A percentile compares a stretch with the other conserved stretches of the same genome.
Evolutionary conservation across 2,329 filamentous ascomycete species (phyloP).

Genomic region (Hyphodiscus sp.): DNA sequence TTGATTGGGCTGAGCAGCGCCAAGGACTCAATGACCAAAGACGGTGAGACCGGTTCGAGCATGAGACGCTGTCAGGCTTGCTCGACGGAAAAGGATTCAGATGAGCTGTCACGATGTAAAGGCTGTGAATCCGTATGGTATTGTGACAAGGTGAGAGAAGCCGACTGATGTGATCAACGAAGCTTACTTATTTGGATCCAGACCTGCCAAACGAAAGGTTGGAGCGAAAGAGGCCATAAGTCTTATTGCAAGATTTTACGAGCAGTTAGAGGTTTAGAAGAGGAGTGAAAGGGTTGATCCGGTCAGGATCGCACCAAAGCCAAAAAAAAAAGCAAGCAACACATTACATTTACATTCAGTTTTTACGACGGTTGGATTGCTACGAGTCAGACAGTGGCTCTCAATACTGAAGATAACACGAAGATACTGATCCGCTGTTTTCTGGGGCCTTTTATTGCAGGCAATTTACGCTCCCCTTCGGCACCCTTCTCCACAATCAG

Average conservation of each 20-base stretch:
- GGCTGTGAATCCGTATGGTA: background rate
- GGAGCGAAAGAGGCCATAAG: background rate
- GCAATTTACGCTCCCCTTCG: too few species aligned
- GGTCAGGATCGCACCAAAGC: background rate
- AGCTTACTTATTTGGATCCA: background rate
- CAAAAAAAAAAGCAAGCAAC: too few species aligned
- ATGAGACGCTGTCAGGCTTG: background rate
- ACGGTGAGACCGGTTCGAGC: background rate
- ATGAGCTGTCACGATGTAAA: background rate
- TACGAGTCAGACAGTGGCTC: too few species aligned
- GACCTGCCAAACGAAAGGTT: background rate
- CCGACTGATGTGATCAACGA: background rate
- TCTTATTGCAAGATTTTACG: background rate
- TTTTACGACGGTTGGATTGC: too few species aligned
- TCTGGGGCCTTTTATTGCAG: too few species aligned
- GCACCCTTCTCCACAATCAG: background rate
- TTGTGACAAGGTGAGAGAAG: background rate
- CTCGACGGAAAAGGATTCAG: background rate
- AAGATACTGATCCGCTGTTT: too few species aligned
- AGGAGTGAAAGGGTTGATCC: background rate
- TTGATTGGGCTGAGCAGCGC: background rate
- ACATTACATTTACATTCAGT: too few species aligned
- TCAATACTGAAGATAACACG: too few species aligned
- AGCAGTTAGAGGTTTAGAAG: background rate
- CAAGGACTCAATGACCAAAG: background rate